Evolutionary conservation across 169 alveolate species (phyloP).

Genomic region (Plasmodium relictum): DNA sequence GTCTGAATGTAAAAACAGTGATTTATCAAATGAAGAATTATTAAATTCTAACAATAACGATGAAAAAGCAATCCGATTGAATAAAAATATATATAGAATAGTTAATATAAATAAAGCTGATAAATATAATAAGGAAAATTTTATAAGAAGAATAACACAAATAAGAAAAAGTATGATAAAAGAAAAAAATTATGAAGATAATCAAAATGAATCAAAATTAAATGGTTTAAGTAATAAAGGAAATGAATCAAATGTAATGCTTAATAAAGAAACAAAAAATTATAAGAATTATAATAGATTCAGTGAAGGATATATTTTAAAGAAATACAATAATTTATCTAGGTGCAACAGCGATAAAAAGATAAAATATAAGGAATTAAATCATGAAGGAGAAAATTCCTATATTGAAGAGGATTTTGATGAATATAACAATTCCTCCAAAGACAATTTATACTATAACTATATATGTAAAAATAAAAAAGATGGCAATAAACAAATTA

Average conservation of each 20-base stretch:
- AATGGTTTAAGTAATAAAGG: not conserved
- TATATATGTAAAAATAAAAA: not conserved
- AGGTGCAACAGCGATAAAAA: conserved; percentile 50
- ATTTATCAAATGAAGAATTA: not conserved
- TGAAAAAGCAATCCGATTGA: conserved; percentile 53
- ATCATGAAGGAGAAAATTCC: conserved; percentile 1
- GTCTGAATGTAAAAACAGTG: not conserved
- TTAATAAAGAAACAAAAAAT: not conserved
- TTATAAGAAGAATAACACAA: conserved; percentile 46
- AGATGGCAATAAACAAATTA: not conserved
- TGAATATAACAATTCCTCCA: not conserved
- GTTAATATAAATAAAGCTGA: conserved; percentile 32
- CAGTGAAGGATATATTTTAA: conserved; percentile 50
- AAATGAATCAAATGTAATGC: not conserved
- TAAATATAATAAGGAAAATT: conserved; percentile 20
- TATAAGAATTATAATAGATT: conserved; percentile 22
- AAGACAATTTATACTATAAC: not conserved
- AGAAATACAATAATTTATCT: not conserved
- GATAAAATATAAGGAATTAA: conserved; percentile 12
- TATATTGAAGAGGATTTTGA: conserved; percentile 1
- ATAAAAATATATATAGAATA: conserved; percentile 49
- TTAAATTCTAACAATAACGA: not conserved
- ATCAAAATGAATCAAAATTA: not conserved
- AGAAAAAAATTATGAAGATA: conserved; percentile 8
- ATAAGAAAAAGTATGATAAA: conserved; percentile 47